These are phyloP conservation scores for Colletotrichum sp. DNA, from an alignment of 2,329 filamentous ascomycete species.

Conservation along the genomic window DNA sequence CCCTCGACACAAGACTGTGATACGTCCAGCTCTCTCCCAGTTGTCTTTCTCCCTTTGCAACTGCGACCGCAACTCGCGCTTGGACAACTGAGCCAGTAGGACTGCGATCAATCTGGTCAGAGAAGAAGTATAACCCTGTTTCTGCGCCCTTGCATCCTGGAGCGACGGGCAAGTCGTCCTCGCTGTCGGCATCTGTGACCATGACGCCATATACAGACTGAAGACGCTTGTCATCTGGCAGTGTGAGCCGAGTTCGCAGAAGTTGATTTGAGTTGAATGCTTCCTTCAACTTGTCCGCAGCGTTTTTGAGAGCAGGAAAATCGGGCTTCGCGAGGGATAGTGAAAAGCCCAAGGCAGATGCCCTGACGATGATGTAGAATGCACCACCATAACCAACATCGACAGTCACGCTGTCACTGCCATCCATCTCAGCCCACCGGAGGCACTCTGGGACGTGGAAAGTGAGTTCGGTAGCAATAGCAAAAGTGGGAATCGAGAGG, in stretches of 20 bases:
- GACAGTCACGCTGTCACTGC: constrained; percentile 28
- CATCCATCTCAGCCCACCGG: constrained; percentile 42
- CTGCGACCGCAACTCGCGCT: constrained; percentile 1
- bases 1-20: constrained; percentile 9
- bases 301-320: constrained; percentile 32
- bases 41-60: background rate
- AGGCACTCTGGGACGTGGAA: constrained; percentile 32
- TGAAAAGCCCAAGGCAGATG: constrained; percentile 41
- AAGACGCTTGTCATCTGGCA: constrained; percentile 34
- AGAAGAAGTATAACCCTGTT: constrained; percentile 49
- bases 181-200: constrained; percentile 25
- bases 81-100: constrained; percentile 7
- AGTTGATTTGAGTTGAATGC: constrained; percentile 7
- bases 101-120: constrained; percentile 43
- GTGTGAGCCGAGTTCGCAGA: constrained; percentile 23
- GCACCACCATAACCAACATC: constrained; percentile 49
- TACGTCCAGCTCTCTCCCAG: constrained; percentile 1
- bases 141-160: constrained; percentile 34
- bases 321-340: constrained; percentile 31
- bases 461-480: constrained; percentile 32
- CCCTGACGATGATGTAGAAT: constrained; percentile 44
- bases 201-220: constrained; percentile 46
- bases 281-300: constrained; percentile 37
- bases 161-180: constrained; percentile 24
- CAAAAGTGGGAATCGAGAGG: constrained; percentile 46